Evolutionary conservation across 305 asterid genomes (phyloP).

Genomic region (Fraxinus dipetala): DNA sequence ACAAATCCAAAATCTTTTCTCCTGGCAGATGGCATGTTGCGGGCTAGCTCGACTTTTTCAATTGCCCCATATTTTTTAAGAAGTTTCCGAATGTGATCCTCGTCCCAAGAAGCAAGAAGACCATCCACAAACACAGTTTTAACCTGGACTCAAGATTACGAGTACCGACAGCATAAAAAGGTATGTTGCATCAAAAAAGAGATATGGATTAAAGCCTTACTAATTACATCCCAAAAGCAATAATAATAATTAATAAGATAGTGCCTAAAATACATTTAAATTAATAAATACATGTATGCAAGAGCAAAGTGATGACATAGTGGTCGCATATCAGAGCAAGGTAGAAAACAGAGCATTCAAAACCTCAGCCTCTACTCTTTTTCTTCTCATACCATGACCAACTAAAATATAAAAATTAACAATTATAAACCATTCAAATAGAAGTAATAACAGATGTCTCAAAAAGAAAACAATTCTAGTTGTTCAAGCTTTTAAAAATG

Average conservation of each 20-base stretch:
- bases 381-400: background rate
- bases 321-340: background rate
- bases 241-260: background rate
- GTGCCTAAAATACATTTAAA: background rate
- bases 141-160: constrained; percentile 55
- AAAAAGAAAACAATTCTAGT: background rate
- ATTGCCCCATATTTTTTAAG: constrained; percentile 67
- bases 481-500: background rate
- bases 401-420: background rate
- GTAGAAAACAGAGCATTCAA: background rate
- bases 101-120: constrained; percentile 89
- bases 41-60: constrained; percentile 93
- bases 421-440: background rate
- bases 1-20: constrained; percentile 98
- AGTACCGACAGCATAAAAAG: background rate
- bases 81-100: constrained; percentile 63
- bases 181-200: background rate
- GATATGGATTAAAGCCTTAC: background rate
- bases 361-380: background rate
- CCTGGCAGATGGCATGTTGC: constrained; percentile 97
- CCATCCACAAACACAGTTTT: constrained; percentile 98
- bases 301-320: background rate
- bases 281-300: background rate
- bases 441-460: background rate
- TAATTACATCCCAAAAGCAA: background rate